Base-by-base conservation (phyloP, 2,329 filamentous ascomycete genomes). In the Periconia macrospinosa region DNA sequence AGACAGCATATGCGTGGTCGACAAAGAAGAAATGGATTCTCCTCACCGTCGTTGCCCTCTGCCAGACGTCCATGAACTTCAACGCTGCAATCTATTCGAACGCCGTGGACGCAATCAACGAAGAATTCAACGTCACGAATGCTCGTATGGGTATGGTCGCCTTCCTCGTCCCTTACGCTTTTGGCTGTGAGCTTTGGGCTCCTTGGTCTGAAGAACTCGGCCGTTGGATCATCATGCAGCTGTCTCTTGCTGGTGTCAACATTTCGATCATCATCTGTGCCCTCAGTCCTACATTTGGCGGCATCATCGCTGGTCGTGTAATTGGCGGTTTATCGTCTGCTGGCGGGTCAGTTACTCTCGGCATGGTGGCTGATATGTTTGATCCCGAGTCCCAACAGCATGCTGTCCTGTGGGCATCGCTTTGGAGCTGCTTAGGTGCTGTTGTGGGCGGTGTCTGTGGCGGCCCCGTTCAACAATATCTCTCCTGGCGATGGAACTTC, bases 141-240 rank as follows among this genome's bases (percentile, higher is more conserved):
- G 59, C 78, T 69, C 59, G 76, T 35, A 58, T 61, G 8, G 90
- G 90, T 65, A 88, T 89, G 61, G 86, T 89, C 77, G 85, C 91
- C 60, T 94, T 92, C 75, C 76, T 94, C 44, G 81, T 94, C 42
- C 71, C 86, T 1, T 94, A 94, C 68, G 90, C 89, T 30, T 91
- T 94, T 67, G 90, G 90, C 20, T 94, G 91, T 69, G 90, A 94
- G 71, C 80, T 93, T 0, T 94, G 90, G 90, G 90, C 90, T 0
- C 90, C 30, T 61, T 82, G 90, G 88, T 89, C 85, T 37, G 91
- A 94, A 70, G 91, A 94, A 65, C 79, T 91, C 52, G 90, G 91
- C 17, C 86, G 91, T 44, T 88, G 85, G 77, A 85, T 84, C 1
- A 82, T 94, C 49, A 81, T 94, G 46, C 90, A 93, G 77, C 70